Percentiles rank a stretch among this genome's conserved stretches.
phyloP scores from a whole-genome alignment of 768 basidiomycete genomes.

The Leccinum disarticulatum region DNA sequence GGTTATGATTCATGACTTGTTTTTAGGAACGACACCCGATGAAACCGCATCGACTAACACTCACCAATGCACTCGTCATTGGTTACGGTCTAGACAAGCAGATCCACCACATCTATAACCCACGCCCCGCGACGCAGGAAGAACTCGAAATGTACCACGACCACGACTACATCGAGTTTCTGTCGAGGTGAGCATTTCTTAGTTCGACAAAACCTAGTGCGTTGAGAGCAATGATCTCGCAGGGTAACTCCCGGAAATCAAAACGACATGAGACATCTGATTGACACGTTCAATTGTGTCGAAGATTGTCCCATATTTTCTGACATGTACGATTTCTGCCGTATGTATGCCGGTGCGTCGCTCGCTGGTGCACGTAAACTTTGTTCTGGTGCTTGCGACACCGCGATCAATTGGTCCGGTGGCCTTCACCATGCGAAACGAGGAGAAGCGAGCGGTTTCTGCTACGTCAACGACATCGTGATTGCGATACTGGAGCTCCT shows the following conservation, averaged over 20 bases:
- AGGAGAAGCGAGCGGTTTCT: constrained; percentile 97
- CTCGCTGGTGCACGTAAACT: constrained; percentile 90
- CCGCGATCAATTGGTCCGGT: constrained; percentile 98
- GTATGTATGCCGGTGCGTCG: constrained; percentile 91
- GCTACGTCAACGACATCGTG: constrained; percentile 97
- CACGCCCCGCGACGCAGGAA: constrained; percentile 81
- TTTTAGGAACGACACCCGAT: constrained; percentile 94
- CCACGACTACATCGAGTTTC: constrained; percentile 92
- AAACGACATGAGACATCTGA: constrained; percentile 68
- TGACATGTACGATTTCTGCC: constrained; percentile 92
- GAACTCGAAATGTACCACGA: constrained; percentile 94
- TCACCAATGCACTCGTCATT: constrained; percentile 94
- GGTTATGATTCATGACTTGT: constrained; percentile 2
- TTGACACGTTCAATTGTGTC: constrained; percentile 89
- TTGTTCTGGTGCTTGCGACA: constrained; percentile 83
- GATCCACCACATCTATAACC: constrained; percentile 90
- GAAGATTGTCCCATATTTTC: constrained; percentile 97
- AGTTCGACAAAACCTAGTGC: background rate
- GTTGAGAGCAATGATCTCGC: background rate
- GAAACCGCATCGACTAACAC: constrained; percentile 95
- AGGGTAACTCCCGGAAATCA: constrained; percentile 84
- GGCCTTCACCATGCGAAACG: constrained; percentile 98
- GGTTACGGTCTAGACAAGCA: constrained; percentile 96
- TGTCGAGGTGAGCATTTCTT: constrained; percentile 65
- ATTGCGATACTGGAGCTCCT: constrained; percentile 91